Evolutionary conservation across 148 eudicot genomes (phyloP).

Genomic region (Heliamphora exappendiculata): DNA sequence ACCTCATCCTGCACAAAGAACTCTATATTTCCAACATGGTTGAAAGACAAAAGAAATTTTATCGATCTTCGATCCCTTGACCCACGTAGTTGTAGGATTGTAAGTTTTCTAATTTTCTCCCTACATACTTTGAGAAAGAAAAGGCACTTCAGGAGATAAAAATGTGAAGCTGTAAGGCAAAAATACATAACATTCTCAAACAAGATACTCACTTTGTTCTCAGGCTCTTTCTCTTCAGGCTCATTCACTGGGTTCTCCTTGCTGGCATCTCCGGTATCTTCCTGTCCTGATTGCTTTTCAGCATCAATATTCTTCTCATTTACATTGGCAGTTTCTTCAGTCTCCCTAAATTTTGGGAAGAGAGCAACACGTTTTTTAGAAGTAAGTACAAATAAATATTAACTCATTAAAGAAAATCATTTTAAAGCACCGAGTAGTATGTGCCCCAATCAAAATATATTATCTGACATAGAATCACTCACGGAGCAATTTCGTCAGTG

Average conservation of each 20-base stretch:
- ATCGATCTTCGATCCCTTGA: background rate
- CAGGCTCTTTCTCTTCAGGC: slow-evolving; percentile 73
- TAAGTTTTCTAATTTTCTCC: background rate
- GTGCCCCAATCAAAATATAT: background rate
- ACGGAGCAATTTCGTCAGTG: slow-evolving; percentile 65
- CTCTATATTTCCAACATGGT: background rate
- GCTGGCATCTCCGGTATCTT: slow-evolving; percentile 46
- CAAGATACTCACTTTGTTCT: slow-evolving; percentile 45
- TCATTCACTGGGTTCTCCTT: slow-evolving; percentile 55
- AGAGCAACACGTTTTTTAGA: background rate
- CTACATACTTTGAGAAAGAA: background rate
- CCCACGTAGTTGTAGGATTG: background rate
- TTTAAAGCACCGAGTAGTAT: background rate
- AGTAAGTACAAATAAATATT: background rate
- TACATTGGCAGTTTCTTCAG: slow-evolving; percentile 47
- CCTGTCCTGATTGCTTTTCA: slow-evolving; percentile 50
- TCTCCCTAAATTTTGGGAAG: slow-evolving; percentile 29
- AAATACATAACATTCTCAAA: background rate
- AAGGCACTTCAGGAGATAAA: background rate
- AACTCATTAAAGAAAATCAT: background rate
- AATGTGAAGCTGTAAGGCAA: background rate
- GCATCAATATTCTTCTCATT: slow-evolving; percentile 41
- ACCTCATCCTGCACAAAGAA: background rate
- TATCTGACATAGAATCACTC: slow-evolving; percentile 15
- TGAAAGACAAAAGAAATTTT: background rate